phyloP scores from a whole-genome alignment of 257 asterid genomes.

The Dorcoceras hygrometricum region DNA sequence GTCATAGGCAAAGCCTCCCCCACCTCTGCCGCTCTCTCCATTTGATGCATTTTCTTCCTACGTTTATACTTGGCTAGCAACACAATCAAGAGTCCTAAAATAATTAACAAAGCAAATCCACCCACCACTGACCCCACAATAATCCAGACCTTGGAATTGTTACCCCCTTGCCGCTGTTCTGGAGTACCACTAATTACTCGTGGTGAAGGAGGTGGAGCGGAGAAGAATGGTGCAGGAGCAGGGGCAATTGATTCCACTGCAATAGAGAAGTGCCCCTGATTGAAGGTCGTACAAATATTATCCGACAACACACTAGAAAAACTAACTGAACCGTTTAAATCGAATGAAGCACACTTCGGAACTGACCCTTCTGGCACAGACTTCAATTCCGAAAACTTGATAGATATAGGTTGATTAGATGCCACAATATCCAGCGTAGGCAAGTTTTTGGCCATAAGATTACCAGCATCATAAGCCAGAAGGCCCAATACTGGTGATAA shows the following conservation, averaged over 20 bases:
- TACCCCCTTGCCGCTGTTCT: slow-evolving; percentile 14
- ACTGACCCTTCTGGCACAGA: slow-evolving; percentile 35
- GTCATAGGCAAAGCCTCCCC: slow-evolving; percentile 41
- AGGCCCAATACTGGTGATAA: slow-evolving; percentile 64
- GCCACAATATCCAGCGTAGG: slow-evolving; percentile 41
- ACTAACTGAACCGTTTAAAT: slow-evolving; percentile 40
- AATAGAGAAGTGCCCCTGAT: slow-evolving; percentile 70
- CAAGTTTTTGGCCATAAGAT: slow-evolving; percentile 43
- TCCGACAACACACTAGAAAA: slow-evolving; percentile 43
- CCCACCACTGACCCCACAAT: slow-evolving; percentile 51
- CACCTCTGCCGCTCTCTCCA: slow-evolving; percentile 49
- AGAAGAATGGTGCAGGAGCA: slow-evolving; percentile 27
- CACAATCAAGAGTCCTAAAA: slow-evolving; percentile 36
- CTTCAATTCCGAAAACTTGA: slow-evolving; percentile 41
- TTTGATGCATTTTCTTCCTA: slow-evolving; percentile 49
- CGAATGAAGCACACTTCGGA: slow-evolving; percentile 53
- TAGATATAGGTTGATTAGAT: slow-evolving; percentile 49
- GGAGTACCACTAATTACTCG: neutral
- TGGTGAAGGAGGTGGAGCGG: slow-evolving; percentile 16
- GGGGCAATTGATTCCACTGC: slow-evolving; percentile 48
- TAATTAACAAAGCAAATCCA: slow-evolving; percentile 41
- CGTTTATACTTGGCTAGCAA: slow-evolving; percentile 41
- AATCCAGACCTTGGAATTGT: slow-evolving; percentile 39
- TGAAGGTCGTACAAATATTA: slow-evolving; percentile 47
- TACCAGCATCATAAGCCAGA: slow-evolving; percentile 61